A percentile compares a stretch with the other conserved stretches of the same genome.
Conservation (phyloP, 805 yeast species). For the Ogataea nakhonphanomensis region DNA sequence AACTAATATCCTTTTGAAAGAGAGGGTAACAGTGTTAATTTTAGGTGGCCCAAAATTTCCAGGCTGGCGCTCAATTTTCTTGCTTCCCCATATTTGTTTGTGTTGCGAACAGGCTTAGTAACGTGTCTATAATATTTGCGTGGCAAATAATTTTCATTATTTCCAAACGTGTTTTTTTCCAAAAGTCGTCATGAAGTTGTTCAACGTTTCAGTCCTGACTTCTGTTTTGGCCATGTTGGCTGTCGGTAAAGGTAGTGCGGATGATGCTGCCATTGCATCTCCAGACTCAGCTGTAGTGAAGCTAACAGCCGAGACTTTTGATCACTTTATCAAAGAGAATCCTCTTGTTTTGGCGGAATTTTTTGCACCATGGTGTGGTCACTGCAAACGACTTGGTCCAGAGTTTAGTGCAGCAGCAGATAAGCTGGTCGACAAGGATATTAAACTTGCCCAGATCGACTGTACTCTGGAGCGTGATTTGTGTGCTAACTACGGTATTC, state of each 20-base stretch:
- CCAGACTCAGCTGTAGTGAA: conserved; percentile 85
- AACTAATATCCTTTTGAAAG: too few relatives aligned
- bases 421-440: conserved; percentile 52
- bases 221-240: conserved; percentile 38
- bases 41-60: background rate
- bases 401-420: conserved; percentile 74
- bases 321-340: conserved; percentile 61
- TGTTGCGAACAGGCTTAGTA: background rate
- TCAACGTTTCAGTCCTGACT: conserved; percentile 37
- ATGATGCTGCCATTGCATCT: conserved; percentile 66
- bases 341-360: conserved; percentile 82
- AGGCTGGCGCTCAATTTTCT: background rate
- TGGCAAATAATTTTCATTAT: background rate
- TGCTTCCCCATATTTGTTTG: background rate
- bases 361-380: conserved; percentile 98
- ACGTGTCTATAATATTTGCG: conserved; percentile 5
- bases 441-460: conserved; percentile 78
- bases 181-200: conserved; percentile 37
- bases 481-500: conserved; percentile 63
- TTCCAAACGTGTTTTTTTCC: background rate
- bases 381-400: conserved; percentile 87
- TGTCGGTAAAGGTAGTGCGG: conserved; percentile 29
- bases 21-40: too few relatives aligned
- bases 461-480: conserved; percentile 76
- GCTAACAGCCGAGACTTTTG: conserved; percentile 64